A percentile compares a stretch with the other conserved stretches of the same genome.
phyloP scores from a whole-genome alignment of 495 filamentous ascomycete genomes.

The Penicillium malachiteum region DNA sequence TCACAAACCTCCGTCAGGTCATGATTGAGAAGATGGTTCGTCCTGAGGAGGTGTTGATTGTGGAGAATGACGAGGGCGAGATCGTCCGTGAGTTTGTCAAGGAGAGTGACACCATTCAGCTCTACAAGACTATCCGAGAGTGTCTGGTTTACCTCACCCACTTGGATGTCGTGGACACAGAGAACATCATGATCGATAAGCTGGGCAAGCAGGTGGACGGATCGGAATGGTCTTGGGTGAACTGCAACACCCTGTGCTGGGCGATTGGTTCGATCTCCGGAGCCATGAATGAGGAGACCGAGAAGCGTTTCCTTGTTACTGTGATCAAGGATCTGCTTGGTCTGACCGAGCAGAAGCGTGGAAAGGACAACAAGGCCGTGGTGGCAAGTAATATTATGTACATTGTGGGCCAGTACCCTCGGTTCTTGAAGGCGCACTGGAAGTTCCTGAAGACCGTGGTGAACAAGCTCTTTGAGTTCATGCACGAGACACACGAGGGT shows the following conservation, averaged over 20 bases:
- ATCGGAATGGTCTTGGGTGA: constrained; percentile 96
- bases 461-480: constrained; percentile 99
- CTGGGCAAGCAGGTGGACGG: constrained; percentile 91
- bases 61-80: constrained; percentile 98
- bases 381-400: constrained; percentile 99
- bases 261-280: constrained; percentile 98
- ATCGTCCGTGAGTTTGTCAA: constrained; percentile 99
- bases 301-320: constrained; percentile 96
- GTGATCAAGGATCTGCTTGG: constrained; percentile 99
- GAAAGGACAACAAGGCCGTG: constrained; percentile 98
- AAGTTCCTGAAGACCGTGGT: constrained; percentile 99
- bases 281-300: constrained; percentile 98
- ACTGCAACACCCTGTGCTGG: constrained; percentile 99
- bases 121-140: constrained; percentile 98
- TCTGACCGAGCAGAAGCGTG: constrained; percentile 96
- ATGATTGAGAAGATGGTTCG: constrained; percentile 99
- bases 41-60: constrained; percentile 97
- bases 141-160: constrained; percentile 98
- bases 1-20: constrained; percentile 89
- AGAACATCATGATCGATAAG: constrained; percentile 99
- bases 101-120: constrained; percentile 96
- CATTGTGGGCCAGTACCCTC: constrained; percentile 97
- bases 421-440: constrained; percentile 98
- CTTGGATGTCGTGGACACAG: constrained; percentile 94
- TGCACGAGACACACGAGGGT: constrained; percentile 99